Percentiles rank a stretch among this genome's conserved stretches.
phyloP scores from a whole-genome alignment of 164 flowering plant genomes.

The Chimonanthus salicifolius region DNA sequence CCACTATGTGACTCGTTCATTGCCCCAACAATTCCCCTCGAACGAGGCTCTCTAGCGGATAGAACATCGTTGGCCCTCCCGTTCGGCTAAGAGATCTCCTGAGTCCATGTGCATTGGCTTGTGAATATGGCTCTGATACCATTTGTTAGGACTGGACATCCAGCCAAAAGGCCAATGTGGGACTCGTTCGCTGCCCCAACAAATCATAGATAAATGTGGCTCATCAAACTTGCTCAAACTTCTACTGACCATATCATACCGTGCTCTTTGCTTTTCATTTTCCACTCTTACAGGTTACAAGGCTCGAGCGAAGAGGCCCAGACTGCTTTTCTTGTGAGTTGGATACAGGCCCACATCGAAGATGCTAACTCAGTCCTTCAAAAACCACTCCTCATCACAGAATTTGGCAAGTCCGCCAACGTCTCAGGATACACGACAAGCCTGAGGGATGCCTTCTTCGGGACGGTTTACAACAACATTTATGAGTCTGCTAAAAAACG shows the following conservation, averaged over 20 bases:
- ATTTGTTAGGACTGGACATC: no score
- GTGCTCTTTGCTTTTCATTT: background rate
- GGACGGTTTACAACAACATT: conserved; percentile 21
- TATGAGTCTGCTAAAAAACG: conserved; percentile 28
- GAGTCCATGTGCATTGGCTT: no score
- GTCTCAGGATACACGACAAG: conserved; percentile 25
- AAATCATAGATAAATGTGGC: no score
- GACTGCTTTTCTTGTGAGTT: conserved; percentile 23
- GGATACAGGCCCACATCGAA: conserved; percentile 37
- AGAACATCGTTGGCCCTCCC: no score
- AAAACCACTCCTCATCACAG: conserved; percentile 41
- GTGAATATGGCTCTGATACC: no score
- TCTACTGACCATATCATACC: background rate
- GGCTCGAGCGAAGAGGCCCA: conserved; percentile 24
- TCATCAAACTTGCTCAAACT: background rate
- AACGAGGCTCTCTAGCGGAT: no score
- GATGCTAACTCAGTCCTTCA: conserved; percentile 30
- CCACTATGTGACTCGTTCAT: no score
- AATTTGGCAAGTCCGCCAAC: conserved; percentile 47
- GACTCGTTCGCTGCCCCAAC: no score
- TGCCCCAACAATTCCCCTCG: no score
- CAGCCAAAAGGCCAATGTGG: no score
- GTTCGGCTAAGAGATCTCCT: no score
- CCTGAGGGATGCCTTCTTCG: conserved; percentile 32
- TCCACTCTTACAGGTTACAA: conserved; percentile 17